These are phyloP conservation scores for Glycine tomentella DNA, from an alignment of 306 rosid genomes.

Conservation along the genomic window DNA sequence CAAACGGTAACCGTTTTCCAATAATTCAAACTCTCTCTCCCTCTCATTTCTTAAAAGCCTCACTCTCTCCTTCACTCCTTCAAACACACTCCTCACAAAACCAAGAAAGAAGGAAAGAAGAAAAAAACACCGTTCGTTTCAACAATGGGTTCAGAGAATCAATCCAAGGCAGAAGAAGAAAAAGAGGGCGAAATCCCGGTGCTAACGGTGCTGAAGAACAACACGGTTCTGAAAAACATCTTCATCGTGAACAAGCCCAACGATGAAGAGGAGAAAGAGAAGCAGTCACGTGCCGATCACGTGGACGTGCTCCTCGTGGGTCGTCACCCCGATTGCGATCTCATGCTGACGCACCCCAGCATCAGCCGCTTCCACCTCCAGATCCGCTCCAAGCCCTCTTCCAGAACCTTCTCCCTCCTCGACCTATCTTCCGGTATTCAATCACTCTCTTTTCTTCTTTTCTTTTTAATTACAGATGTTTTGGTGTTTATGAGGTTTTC, in stretches of 20 bases:
- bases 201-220: constrained; percentile 78
- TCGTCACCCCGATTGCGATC: constrained; percentile 79
- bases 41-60: too few species aligned
- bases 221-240: constrained; percentile 77
- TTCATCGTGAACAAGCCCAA: constrained; percentile 67
- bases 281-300: constrained; percentile 26
- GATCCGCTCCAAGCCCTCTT: constrained; percentile 60
- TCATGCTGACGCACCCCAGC: constrained; percentile 82
- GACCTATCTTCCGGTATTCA: constrained; percentile 73
- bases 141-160: constrained; percentile 50
- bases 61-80: too few species aligned
- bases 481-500: too few species aligned
- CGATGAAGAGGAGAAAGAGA: not conserved
- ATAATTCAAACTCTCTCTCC: too few species aligned
- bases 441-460: not conserved
- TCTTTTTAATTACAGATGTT: too few species aligned
- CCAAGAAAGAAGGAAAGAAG: not conserved
- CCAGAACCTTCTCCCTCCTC: constrained; percentile 54
- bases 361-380: constrained; percentile 86
- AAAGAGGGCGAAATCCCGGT: constrained; percentile 66
- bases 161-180: constrained; percentile 39
- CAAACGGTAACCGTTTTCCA: too few species aligned
- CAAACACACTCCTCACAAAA: too few species aligned
- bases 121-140: not conserved
- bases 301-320: constrained; percentile 69